These are phyloP conservation scores for Trichoderma polysporum DNA, from an alignment of 2,329 filamentous ascomycete species.

Conservation along the genomic window DNA sequence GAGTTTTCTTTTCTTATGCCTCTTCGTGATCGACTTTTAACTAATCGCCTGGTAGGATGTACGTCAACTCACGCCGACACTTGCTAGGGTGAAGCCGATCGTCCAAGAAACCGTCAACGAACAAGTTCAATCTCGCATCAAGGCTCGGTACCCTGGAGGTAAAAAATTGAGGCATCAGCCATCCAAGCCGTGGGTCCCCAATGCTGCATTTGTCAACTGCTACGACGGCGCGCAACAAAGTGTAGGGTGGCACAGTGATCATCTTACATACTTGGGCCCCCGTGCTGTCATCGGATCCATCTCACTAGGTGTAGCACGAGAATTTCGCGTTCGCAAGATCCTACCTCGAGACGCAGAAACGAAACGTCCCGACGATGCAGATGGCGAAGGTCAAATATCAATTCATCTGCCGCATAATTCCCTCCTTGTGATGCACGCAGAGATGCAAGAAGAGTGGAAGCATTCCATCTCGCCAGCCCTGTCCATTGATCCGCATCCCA, in stretches of 20 bases:
- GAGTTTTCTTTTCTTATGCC: slow-evolving; percentile 15
- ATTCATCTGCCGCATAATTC: slow-evolving; percentile 96
- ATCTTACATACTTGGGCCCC: slow-evolving; percentile 89
- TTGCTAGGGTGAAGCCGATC: slow-evolving; percentile 65
- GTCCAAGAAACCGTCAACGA: slow-evolving; percentile 76
- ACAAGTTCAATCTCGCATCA: slow-evolving; percentile 72
- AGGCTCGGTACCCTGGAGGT: slow-evolving; percentile 63
- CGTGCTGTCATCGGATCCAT: slow-evolving; percentile 85
- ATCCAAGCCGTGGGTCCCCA: slow-evolving; percentile 72
- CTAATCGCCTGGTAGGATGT: slow-evolving; percentile 57
- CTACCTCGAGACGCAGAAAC: slow-evolving; percentile 57
- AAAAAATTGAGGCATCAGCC: slow-evolving; percentile 78
- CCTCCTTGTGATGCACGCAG: slow-evolving; percentile 90
- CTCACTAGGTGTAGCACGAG: slow-evolving; percentile 85
- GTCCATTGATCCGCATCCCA: slow-evolving; percentile 79
- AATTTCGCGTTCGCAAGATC: slow-evolving; percentile 83
- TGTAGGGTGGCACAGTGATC: slow-evolving; percentile 91
- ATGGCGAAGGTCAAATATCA: slow-evolving; percentile 80
- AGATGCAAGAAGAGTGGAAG: slow-evolving; percentile 98
- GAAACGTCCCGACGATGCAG: slow-evolving; percentile 46
- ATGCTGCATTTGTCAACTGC: slow-evolving; percentile 92
- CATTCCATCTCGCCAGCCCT: slow-evolving; percentile 75
- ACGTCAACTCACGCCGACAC: slow-evolving; percentile 70
- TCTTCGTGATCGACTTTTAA: not conserved
- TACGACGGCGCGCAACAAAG: slow-evolving; percentile 79